Base-by-base conservation (phyloP, 2,329 filamentous ascomycete genomes). In the Fusarium abutilonis region DNA sequence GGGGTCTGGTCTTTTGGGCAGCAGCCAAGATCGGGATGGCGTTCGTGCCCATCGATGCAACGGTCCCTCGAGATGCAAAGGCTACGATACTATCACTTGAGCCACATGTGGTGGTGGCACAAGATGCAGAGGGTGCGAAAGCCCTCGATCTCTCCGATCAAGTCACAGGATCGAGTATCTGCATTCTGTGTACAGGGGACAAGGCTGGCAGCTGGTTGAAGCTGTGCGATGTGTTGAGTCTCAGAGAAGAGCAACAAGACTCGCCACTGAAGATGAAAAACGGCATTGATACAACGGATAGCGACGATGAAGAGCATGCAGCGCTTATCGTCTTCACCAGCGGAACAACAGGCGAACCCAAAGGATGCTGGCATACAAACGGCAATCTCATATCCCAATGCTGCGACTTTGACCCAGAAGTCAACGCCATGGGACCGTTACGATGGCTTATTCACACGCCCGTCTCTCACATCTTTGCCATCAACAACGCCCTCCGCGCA, bases 241-340 rank as follows among this genome's bases (percentile, higher is more conserved):
- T 49, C 23, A 17, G 39, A 10, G 35, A 55, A 7, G 32, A 21
- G 3, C 17, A 42, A 8, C 14, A 2, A 13, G 49, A 29, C 5
- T 32, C 7, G 3, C 3, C 26, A 9, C 9, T 23, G 6, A 32
- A 28, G 9, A 32, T 23, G 9, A 23, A 21, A 15, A 28, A 59
- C 1, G 13, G 17, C 9, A 17, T 21, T 13, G 9, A 35, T 10
- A 2, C 21, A 6, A 17, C 40, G 5, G 32, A 47, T 9, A 41
- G 31, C 31, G 15, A 11, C 13, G 34, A 53, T 9, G 48, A 66
- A 29, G 31, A 62, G 6, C 69, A 73, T 44, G 72, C 67, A 7
- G 75, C 75, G 6, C 70, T 81, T 38, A 75, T 82, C 43, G 71
- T 82, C 29, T 82, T 82, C 67, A 82, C 80, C 17, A 82, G 79